Percentiles rank a stretch among this genome's conserved stretches.
Evolutionary conservation across 108 stramenopile genomes (phyloP).

Genomic region (Nitzschia sp.): DNA sequence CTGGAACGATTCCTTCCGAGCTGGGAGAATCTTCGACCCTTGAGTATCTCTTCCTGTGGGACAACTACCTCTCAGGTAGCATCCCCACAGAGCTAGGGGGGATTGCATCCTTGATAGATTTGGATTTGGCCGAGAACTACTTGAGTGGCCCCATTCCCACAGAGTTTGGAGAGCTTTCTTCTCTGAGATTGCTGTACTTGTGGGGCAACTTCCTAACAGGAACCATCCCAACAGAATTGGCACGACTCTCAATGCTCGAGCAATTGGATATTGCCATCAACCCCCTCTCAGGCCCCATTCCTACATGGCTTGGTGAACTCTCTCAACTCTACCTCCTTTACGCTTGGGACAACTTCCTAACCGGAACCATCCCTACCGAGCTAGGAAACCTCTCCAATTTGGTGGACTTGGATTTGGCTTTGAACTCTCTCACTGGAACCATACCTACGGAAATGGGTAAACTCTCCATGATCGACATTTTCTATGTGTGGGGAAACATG

Average conservation of each 20-base stretch:
- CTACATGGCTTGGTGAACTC: constrained; percentile 41
- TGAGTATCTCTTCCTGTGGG: constrained; percentile 28
- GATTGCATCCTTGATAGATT: constrained; percentile 28
- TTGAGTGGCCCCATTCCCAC: constrained; percentile 31
- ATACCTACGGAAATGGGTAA: constrained; percentile 61
- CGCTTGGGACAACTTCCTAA: constrained; percentile 20
- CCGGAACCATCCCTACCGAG: constrained; percentile 30
- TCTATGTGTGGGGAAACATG: constrained; percentile 22
- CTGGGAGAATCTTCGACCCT: constrained; percentile 38
- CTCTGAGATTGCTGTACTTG: not conserved
- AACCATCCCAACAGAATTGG: constrained; percentile 16
- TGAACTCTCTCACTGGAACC: constrained; percentile 48
- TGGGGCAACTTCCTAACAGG: constrained; percentile 29
- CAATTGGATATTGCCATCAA: constrained; percentile 44
- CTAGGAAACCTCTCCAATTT: constrained; percentile 23
- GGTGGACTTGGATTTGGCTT: not conserved
- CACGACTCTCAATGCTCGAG: not conserved
- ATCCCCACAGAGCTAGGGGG: constrained; percentile 48
- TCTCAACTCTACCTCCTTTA: constrained; percentile 41
- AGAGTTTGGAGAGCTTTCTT: constrained; percentile 26
- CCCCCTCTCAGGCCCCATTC: not conserved
- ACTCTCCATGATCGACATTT: constrained; percentile 37
- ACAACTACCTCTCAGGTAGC: constrained; percentile 29
- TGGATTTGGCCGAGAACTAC: constrained; percentile 29
- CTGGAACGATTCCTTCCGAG: constrained; percentile 46